Evolutionary conservation across 805 yeast genomes (phyloP), one percentile per base, ranked within the genome.

Genomic region (Jamesozyma jinghongensis): DNA sequence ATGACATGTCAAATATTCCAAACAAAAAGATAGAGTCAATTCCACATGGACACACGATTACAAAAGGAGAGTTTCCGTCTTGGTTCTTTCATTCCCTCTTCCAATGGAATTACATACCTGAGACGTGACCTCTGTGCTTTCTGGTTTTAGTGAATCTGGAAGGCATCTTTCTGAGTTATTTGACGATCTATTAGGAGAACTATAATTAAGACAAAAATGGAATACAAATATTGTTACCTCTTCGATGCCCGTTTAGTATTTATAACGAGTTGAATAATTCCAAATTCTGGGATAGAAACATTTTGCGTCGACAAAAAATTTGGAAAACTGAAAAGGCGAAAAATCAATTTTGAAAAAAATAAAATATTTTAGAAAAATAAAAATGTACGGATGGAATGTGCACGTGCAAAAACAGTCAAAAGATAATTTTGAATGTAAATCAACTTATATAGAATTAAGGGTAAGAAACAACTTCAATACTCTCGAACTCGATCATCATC

Each of bases 91-190:
- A 48, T 61, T 61, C 65, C 63, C 61, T 61, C 60, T 54, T 57
- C 61, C 61, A 56, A 50, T 48, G 63, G 65, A 61, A 61, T 51
- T 62, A 62, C 94, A 77, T 84, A 85, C 94, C 94, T 70, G 97
- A 85, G 74, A 92, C 97, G 95, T 92, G 82, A 77, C 99, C 99
- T 85, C 99, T 87, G 84, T 86, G 96, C 81, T 92, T 92, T 85
- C 99, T 87, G 75, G 97, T 92, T 75, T 92, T 88, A 68, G 94
- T 84, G 70, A 85, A 81, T 85, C 97, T 87, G 81, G 97, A 85
- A 73, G 97, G 97, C 97, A 88, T 88, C 70, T 69, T 72, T 49
- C 34, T 41, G 19, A 31, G 38, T 42, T 39, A 27, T 7, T 25
- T 28, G 32, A 28, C 26, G 27, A 2, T 19, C 5, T 32, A 12